Conservation (phyloP, 2,329 filamentous ascomycete species). For the Graphilbum sp. region DNA sequence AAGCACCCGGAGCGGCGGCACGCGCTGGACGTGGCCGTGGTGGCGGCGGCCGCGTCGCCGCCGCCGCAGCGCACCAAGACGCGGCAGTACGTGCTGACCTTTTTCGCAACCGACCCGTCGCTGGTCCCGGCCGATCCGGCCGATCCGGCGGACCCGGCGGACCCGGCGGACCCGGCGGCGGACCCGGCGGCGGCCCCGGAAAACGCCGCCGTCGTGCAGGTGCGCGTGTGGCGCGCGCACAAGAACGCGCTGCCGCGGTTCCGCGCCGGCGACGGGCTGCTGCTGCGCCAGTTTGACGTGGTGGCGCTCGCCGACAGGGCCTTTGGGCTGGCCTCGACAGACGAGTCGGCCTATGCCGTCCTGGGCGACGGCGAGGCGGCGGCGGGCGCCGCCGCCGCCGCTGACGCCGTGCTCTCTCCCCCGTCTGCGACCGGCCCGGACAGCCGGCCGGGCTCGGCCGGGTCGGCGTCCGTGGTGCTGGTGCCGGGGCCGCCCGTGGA, state of each 20-base stretch:
- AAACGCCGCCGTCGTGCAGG: conserved; percentile 33
- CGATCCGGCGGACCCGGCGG: too few relatives aligned
- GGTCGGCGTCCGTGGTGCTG: conserved; percentile 19
- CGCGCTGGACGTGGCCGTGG: conserved; percentile 35
- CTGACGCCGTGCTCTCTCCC: too few relatives aligned
- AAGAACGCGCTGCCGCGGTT: conserved; percentile 38
- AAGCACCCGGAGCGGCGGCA: not conserved
- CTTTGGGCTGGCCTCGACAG: conserved; percentile 37
- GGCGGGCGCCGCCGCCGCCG: not conserved
- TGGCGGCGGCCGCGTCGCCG: conserved; percentile 28
- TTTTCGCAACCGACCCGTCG: conserved; percentile 37
- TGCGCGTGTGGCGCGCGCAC: conserved; percentile 42
- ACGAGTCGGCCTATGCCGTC: conserved; percentile 44
- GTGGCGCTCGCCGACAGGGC: conserved; percentile 35
- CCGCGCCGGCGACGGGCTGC: conserved; percentile 37
- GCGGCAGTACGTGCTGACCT: conserved; percentile 41
- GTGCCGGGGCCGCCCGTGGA: conserved; percentile 45
- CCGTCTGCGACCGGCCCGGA: too few relatives aligned
- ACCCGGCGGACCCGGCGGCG: too few relatives aligned
- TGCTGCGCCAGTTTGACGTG: conserved; percentile 40
- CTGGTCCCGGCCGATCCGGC: not conserved
- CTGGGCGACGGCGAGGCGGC: conserved; percentile 18
- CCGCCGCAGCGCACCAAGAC: conserved; percentile 37
- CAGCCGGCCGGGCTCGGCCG: not conserved
- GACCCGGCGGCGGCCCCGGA: conserved; percentile 10